phyloP scores from a whole-genome alignment of 139 green algal species.

The Chlorella sp. region DNA sequence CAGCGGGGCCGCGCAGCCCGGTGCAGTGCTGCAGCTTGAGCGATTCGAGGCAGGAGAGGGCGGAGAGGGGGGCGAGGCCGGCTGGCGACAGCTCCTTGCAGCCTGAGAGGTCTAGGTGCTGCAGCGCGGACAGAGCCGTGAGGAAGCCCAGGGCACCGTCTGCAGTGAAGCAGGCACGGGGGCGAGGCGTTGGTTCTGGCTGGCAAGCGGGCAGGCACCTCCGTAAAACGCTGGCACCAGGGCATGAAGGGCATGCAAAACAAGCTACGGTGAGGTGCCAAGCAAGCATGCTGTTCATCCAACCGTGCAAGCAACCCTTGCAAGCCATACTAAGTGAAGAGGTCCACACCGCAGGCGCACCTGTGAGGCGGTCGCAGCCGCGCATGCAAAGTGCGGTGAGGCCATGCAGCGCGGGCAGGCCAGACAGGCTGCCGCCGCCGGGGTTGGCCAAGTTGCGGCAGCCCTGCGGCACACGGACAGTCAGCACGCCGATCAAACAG shows the following conservation, averaged over 20 bases:
- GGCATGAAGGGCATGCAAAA: too few species aligned
- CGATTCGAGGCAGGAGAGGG: slow-evolving; percentile 18
- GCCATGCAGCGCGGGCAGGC: slow-evolving; percentile 27
- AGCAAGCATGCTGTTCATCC: too few species aligned
- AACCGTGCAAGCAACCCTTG: too few species aligned
- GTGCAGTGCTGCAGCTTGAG: slow-evolving; percentile 58
- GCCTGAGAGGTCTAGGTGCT: slow-evolving; percentile 52
- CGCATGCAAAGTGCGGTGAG: slow-evolving; percentile 49
- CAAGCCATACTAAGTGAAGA: too few species aligned
- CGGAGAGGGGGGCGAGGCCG: slow-evolving; percentile 36
- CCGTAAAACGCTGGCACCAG: too few species aligned
- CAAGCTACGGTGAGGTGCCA: too few species aligned
- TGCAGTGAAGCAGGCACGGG: background rate
- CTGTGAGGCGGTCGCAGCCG: slow-evolving; percentile 57
- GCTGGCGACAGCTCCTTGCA: slow-evolving; percentile 47
- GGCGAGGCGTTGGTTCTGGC: too few species aligned
- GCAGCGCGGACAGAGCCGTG: slow-evolving; percentile 18
- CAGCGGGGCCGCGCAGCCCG: slow-evolving; percentile 20
- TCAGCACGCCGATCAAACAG: too few species aligned
- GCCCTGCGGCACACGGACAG: background rate
- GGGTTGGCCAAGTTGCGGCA: slow-evolving; percentile 57
- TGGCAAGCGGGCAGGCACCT: too few species aligned
- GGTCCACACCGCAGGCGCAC: background rate
- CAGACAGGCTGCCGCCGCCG: slow-evolving; percentile 15
- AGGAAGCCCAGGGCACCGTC: slow-evolving; percentile 28